A percentile compares a stretch with the other conserved stretches of the same genome.
Evolutionary conservation across 2,329 filamentous ascomycete species (phyloP).

Genomic region (Penicillium frequentans): DNA sequence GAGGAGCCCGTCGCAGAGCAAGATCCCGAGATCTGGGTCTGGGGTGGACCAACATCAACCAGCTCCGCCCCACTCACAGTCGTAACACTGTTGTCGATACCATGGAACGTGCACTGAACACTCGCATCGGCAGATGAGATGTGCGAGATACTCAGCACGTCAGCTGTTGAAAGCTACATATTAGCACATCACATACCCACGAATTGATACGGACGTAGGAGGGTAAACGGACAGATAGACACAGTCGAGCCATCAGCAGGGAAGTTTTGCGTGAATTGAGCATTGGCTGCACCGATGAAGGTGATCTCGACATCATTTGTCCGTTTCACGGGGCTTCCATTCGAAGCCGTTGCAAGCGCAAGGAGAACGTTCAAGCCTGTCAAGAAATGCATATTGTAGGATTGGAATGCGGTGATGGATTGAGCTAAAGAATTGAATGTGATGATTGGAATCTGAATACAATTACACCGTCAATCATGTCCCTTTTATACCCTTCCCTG

Average conservation of each 20-base stretch:
- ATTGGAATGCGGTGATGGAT: not conserved
- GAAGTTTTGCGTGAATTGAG: conserved; percentile 18
- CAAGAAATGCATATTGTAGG: not conserved
- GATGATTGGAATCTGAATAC: not conserved
- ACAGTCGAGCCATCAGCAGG: conserved; percentile 13
- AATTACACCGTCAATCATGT: not conserved
- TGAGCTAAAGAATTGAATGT: not conserved
- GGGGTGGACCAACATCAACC: conserved; percentile 23
- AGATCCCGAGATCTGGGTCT: conserved; percentile 20
- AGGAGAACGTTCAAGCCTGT: not conserved
- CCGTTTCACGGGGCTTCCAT: not conserved
- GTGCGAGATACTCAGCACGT: conserved; percentile 21
- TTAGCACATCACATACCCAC: not conserved
- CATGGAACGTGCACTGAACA: conserved; percentile 19
- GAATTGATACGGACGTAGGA: not conserved
- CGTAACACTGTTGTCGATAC: conserved; percentile 19
- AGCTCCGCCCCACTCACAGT: conserved; percentile 8
- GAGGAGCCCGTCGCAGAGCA: conserved; percentile 1
- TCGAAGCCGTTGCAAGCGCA: not conserved
- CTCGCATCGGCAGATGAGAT: conserved; percentile 6
- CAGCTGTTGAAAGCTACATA: not conserved
- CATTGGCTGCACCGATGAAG: conserved; percentile 21
- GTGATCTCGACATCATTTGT: conserved; percentile 5
- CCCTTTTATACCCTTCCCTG: not conserved
- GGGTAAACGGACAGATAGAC: conserved; percentile 12